Base-by-base conservation (phyloP, 345 rosid species). In the Gossypium longicalyx region DNA sequence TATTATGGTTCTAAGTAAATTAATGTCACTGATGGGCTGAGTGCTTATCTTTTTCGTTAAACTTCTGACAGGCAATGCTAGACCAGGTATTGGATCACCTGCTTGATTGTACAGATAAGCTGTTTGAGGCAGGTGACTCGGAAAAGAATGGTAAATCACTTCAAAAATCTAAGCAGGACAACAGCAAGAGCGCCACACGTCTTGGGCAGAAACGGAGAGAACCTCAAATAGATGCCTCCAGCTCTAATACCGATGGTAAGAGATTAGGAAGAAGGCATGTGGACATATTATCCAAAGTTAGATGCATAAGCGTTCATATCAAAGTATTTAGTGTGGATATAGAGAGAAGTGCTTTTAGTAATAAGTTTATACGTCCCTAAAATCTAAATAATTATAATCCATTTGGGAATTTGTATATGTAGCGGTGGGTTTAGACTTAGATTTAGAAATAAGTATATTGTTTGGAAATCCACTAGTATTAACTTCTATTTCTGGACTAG, bases 11-110 rank as follows among this genome's bases (percentile, higher is more conserved):
- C 27, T 9, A 12, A 16, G 6, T 23, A 48, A 13, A 23, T 0
- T 49, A 29, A 16, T 12, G 22, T 25, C 58, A 69, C 59, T 27
- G 58, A 49, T 27, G 47, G 45, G 8, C 49, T 70, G 9, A 12
- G 2, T 69, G 59, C 27, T 41, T 53, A 56, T 19, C 20, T n/a
- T 20, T 19, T 56, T 2, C 41, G 8, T 27, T 23, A 1, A 48
- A n/a, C 29, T 68, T 45, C 41, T 76, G 17, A 71, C 91, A 87
- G 90, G 74, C 85, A 17, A 66, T 74, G 64, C 68, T 89, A 78
- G 91, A 82, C 74, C 86, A 86, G 83, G 77, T 88, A 74, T 68
- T 83, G 79, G 93, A 87, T 78, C 96, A 89, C 85, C 83, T 93
- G 76, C 85, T 95, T 67, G 83, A 81, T 72, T 89, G 90, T 74